These are phyloP conservation scores for Cymbopogon citratus DNA, from an alignment of 176 grass and related monocot genomes.

Conservation along the genomic window DNA sequence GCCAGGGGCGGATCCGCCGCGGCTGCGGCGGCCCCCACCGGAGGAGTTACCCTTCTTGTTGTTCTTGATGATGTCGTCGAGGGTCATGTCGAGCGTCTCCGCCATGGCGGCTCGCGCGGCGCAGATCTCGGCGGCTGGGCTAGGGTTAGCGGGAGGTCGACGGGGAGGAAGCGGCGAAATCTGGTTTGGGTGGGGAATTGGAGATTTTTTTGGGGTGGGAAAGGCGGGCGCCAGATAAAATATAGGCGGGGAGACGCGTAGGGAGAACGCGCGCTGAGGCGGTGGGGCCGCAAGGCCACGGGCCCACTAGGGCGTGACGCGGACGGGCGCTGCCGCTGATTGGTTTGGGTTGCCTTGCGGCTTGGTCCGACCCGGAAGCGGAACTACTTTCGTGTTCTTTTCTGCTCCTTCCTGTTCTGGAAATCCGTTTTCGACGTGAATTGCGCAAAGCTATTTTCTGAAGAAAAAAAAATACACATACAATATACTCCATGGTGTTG, in stretches of 20 bases:
- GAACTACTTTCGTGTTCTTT: too few relatives aligned
- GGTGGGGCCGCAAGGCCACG: neutral
- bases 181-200: slow-evolving; percentile 35
- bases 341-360: too few relatives aligned
- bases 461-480: too few relatives aligned
- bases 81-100: slow-evolving; percentile 81
- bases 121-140: slow-evolving; percentile 23
- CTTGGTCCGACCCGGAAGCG: too few relatives aligned
- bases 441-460: too few relatives aligned
- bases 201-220: slow-evolving; percentile 12
- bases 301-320: slow-evolving; percentile 12
- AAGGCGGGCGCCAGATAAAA: neutral
- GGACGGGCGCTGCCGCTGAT: neutral
- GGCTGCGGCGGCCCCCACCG: slow-evolving; percentile 24
- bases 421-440: too few relatives aligned
- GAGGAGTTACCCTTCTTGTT: slow-evolving; percentile 80
- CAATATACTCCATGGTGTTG: too few relatives aligned
- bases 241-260: slow-evolving; percentile 27
- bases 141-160: slow-evolving; percentile 3
- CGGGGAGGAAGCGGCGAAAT: slow-evolving; percentile 1
- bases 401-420: too few relatives aligned
- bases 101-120: slow-evolving; percentile 42
- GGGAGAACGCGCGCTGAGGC: slow-evolving; percentile 23
- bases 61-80: slow-evolving; percentile 96
- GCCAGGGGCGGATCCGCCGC: slow-evolving; percentile 33